Percentiles rank a stretch among this genome's conserved stretches.
Conservation (phyloP, 495 filamentous ascomycete species). For the Penicillium nucicola region DNA sequence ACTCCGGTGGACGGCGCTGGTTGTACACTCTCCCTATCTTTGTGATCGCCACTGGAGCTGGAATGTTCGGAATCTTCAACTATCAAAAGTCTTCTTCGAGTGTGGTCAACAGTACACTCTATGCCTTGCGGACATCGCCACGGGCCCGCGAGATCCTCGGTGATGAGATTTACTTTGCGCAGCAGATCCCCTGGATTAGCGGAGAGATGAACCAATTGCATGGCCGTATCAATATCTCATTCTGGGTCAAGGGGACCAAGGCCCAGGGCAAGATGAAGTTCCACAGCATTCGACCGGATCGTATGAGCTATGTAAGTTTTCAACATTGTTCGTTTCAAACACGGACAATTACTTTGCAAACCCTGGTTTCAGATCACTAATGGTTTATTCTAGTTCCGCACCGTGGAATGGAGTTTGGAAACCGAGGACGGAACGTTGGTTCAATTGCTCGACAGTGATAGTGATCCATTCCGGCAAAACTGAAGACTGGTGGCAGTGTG, state of each 20-base stretch:
- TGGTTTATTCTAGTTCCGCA: slow-evolving; percentile 55
- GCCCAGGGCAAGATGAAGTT: slow-evolving; percentile 74
- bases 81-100: slow-evolving; percentile 88
- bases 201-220: slow-evolving; percentile 93
- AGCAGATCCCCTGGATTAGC: slow-evolving; percentile 87
- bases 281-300: slow-evolving; percentile 65
- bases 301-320: slow-evolving; percentile 65
- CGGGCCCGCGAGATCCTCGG: slow-evolving; percentile 73
- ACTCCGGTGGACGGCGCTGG: slow-evolving; percentile 39
- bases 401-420: slow-evolving; percentile 73
- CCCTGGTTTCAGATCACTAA: background rate
- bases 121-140: slow-evolving; percentile 79
- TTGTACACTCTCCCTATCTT: slow-evolving; percentile 57
- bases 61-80: slow-evolving; percentile 88
- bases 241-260: slow-evolving; percentile 82
- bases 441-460: slow-evolving; percentile 60
- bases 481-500: slow-evolving; percentile 8
- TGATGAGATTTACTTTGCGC: slow-evolving; percentile 88
- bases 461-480: slow-evolving; percentile 55
- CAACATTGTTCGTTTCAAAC: background rate
- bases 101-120: slow-evolving; percentile 80
- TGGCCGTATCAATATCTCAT: slow-evolving; percentile 83
- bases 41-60: slow-evolving; percentile 54
- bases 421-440: slow-evolving; percentile 61
- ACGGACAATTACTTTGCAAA: no score